These are phyloP conservation scores for Agmasoma carcini DNA, from an alignment of 371 early-diverging fungal species.

Conservation along the genomic window DNA sequence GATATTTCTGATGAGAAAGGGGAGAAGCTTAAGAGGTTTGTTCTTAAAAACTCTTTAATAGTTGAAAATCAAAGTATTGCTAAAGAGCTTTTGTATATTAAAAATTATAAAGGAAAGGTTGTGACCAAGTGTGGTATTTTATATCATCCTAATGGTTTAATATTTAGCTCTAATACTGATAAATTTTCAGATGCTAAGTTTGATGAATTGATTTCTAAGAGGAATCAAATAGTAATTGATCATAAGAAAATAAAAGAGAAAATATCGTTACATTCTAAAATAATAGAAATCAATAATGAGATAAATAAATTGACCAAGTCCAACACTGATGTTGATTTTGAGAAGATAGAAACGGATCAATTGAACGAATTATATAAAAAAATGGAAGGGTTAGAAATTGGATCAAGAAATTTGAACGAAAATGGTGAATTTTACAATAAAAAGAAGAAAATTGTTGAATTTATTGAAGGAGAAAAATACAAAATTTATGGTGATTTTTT, in stretches of 20 bases:
- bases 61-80: slow-evolving; percentile 16
- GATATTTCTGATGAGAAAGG: slow-evolving; percentile 64
- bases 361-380: not conserved
- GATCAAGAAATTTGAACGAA: not conserved
- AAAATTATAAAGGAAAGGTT: slow-evolving; percentile 59
- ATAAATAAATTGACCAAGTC: not conserved
- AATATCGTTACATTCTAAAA: not conserved
- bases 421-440: slow-evolving; percentile 2
- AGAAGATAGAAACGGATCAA: not conserved
- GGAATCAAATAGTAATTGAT: slow-evolving; percentile 14
- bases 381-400: too few species aligned
- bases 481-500: not conserved
- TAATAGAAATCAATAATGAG: not conserved
- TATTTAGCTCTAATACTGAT: slow-evolving; percentile 60
- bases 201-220: slow-evolving; percentile 17
- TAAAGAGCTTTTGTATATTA: slow-evolving; percentile 58
- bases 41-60: slow-evolving; percentile 55
- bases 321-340: not conserved
- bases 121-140: slow-evolving; percentile 3
- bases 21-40: slow-evolving; percentile 66
- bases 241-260: slow-evolving; percentile 14
- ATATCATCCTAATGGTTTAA: slow-evolving; percentile 53
- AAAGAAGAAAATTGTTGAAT: slow-evolving; percentile 6
- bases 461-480: slow-evolving; percentile 1
- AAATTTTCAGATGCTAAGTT: slow-evolving; percentile 21